Percentiles rank a stretch among this genome's conserved stretches.
Conservation (phyloP, 2,329 filamentous ascomycete species). For the Hymenoscyphus albidus region DNA sequence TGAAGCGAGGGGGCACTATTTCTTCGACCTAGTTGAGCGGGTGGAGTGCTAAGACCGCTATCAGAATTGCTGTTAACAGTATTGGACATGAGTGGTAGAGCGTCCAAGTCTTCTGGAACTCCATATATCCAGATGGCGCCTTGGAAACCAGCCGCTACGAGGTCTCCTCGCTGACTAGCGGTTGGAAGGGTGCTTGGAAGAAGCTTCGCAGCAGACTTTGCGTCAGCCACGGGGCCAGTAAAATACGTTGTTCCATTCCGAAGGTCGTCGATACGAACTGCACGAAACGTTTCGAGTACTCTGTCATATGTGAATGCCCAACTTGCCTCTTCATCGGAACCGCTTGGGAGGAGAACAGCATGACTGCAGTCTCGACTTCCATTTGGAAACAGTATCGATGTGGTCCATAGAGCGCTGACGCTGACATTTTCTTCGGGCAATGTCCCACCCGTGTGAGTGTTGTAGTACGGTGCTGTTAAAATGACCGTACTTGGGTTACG, state of each 20-base stretch:
- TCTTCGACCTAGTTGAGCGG: constrained; percentile 24
- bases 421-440: constrained; percentile 65
- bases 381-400: constrained; percentile 79
- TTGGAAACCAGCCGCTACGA: constrained; percentile 71
- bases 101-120: constrained; percentile 68
- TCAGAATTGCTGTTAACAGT: constrained; percentile 33
- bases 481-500: constrained; percentile 68
- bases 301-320: constrained; percentile 79
- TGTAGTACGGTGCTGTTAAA: constrained; percentile 75
- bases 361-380: constrained; percentile 76
- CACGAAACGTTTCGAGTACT: constrained; percentile 72
- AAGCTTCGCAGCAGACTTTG: constrained; percentile 52
- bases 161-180: constrained; percentile 63
- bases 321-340: constrained; percentile 55
- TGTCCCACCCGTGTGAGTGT: constrained; percentile 58
- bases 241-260: constrained; percentile 77
- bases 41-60: constrained; percentile 30
- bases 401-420: constrained; percentile 77
- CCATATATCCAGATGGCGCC: constrained; percentile 77
- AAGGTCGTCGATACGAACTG: constrained; percentile 70
- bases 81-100: constrained; percentile 44
- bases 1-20: constrained; percentile 33
- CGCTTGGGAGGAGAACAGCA: constrained; percentile 57
- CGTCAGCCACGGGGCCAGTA: constrained; percentile 60
- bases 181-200: constrained; percentile 67